A percentile compares a stretch with the other conserved stretches of the same genome.
These are phyloP conservation scores for Botrytis tulipae DNA, from an alignment of 2,329 filamentous ascomycete genomes.

Conservation along the genomic window DNA sequence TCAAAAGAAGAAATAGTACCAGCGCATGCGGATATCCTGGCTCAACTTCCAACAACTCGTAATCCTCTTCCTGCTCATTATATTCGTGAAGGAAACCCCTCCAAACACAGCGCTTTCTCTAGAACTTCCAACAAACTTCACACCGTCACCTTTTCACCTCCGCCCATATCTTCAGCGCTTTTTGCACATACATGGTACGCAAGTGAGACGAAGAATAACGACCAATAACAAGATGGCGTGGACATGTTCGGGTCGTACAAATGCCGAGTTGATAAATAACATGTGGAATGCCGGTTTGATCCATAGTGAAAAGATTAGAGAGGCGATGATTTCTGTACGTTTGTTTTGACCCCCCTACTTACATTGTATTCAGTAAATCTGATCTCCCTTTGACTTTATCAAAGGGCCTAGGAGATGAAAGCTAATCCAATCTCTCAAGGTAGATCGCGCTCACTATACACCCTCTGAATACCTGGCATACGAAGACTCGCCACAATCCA, in stretches of 20 bases:
- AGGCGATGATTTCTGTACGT: conserved; percentile 73
- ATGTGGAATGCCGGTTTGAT: conserved; percentile 72
- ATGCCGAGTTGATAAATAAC: conserved; percentile 75
- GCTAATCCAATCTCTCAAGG: conserved; percentile 47
- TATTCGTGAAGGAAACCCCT: not conserved
- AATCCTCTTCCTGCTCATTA: not conserved
- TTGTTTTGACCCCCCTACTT: conserved; percentile 5
- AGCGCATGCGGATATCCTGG: not conserved
- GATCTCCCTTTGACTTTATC: not conserved
- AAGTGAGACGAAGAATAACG: not conserved
- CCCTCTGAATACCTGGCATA: conserved; percentile 69
- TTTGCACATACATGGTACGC: not conserved
- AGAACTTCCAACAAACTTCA: not conserved
- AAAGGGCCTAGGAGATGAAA: conserved; percentile 11
- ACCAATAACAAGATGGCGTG: conserved; percentile 71
- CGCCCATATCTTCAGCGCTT: not conserved
- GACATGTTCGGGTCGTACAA: conserved; percentile 75
- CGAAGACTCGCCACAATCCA: conserved; percentile 66
- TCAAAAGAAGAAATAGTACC: not conserved
- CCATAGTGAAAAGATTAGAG: conserved; percentile 65
- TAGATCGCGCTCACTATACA: conserved; percentile 85
- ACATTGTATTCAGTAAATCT: conserved; percentile 14
- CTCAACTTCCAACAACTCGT: not conserved
- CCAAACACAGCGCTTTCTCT: not conserved
- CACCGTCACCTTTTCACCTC: not conserved